A percentile compares a stretch with the other conserved stretches of the same genome.
Conservation (phyloP, 1,284 basidiomycete genomes). For the Nidula niveotomentosa region DNA sequence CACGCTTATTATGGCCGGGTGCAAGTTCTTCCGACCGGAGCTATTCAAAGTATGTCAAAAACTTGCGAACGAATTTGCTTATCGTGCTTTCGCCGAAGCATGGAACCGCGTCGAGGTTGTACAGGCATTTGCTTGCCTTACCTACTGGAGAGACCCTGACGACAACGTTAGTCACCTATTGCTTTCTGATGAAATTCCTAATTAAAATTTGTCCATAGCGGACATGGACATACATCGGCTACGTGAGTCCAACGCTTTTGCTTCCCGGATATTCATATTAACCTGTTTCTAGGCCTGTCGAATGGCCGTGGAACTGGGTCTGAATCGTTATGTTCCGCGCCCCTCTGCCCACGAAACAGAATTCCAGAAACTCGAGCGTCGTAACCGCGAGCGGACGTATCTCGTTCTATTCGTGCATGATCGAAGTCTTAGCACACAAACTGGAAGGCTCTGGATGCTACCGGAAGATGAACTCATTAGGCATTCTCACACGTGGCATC, state of each 20-base stretch:
- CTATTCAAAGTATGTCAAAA: conserved; percentile 66
- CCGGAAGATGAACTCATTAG: conserved; percentile 77
- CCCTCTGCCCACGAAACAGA: conserved; percentile 59
- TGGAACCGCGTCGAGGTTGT: conserved; percentile 81
- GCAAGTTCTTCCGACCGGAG: conserved; percentile 80
- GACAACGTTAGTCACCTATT: conserved; percentile 55
- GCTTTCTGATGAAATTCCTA: conserved; percentile 7
- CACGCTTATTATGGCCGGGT: conserved; percentile 77
- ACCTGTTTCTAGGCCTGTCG: conserved; percentile 62
- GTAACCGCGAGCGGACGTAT: conserved; percentile 81
- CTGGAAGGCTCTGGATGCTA: conserved; percentile 82
- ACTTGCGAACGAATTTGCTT: conserved; percentile 67
- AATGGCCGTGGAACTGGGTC: conserved; percentile 79
- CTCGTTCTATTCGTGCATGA: conserved; percentile 83
- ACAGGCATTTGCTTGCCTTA: conserved; percentile 81
- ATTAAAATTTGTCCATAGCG: conserved; percentile 41
- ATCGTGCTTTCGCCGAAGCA: conserved; percentile 74
- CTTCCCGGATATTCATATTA: conserved; percentile 12
- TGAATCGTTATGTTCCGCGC: conserved; percentile 64
- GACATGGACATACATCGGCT: conserved; percentile 84
- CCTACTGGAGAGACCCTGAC: conserved; percentile 85
- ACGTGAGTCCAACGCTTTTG: conserved; percentile 43
- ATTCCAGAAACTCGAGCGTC: conserved; percentile 65
- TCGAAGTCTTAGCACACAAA: conserved; percentile 79
- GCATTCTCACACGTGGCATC: conserved; percentile 68